phyloP scores from a whole-genome alignment of 2,329 filamentous ascomycete species.

The Fusarium siculi region DNA sequence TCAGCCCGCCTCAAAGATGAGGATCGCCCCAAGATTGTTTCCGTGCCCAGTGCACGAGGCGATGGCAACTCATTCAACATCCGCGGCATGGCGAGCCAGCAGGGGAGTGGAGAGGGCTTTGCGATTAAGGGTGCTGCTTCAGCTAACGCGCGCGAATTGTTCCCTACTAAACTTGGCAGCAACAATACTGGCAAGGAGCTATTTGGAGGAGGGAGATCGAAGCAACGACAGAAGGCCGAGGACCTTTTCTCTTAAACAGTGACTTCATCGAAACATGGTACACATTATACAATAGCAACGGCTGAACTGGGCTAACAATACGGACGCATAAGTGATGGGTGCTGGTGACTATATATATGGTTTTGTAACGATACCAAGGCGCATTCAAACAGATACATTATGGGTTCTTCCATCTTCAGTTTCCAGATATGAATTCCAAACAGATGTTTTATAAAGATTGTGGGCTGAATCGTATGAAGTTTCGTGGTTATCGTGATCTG shows the following conservation, averaged over 20 bases:
- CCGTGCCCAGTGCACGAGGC: constrained; percentile 57
- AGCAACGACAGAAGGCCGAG: constrained; percentile 75
- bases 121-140: constrained; percentile 71
- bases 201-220: constrained; percentile 61
- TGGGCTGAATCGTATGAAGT: background rate
- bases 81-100: constrained; percentile 65
- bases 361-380: constrained; percentile 45
- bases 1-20: constrained; percentile 52
- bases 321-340: constrained; percentile 18
- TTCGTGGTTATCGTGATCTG: background rate
- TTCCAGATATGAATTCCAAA: background rate
- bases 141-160: constrained; percentile 69
- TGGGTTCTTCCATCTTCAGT: background rate
- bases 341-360: constrained; percentile 35
- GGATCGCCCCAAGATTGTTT: constrained; percentile 67
- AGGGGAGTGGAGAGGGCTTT: constrained; percentile 61
- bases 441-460: background rate
- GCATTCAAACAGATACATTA: constrained; percentile 31
- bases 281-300: background rate
- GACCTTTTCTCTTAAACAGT: constrained; percentile 72
- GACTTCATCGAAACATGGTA: constrained; percentile 50
- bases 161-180: constrained; percentile 70
- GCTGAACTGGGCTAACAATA: constrained; percentile 1
- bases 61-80: constrained; percentile 64
- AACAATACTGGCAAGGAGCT: constrained; percentile 75